These are phyloP conservation scores for Colletotrichum scovillei DNA, from an alignment of 2,329 filamentous ascomycete genomes.

Conservation along the genomic window DNA sequence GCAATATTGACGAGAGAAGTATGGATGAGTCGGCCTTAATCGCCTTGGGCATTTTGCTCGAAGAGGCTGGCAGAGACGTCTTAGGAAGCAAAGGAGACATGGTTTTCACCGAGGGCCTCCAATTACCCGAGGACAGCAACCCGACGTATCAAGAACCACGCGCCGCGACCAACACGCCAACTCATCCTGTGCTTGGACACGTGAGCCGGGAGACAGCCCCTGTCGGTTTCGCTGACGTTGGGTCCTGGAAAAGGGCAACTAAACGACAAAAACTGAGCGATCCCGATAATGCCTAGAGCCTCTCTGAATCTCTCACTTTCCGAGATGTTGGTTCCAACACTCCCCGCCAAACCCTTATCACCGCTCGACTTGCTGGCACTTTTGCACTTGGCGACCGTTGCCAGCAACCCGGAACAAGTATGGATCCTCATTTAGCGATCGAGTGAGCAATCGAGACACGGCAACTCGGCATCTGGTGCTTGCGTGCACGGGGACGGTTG, in stretches of 20 bases:
- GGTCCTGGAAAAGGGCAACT: constrained; percentile 30
- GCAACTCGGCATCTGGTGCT: neutral
- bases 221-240: constrained; percentile 23
- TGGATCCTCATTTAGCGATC: neutral
- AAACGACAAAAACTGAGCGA: constrained; percentile 35
- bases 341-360: neutral
- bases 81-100: constrained; percentile 76
- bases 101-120: constrained; percentile 73
- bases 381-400: constrained; percentile 3
- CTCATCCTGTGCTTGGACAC: neutral
- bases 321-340: neutral
- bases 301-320: neutral
- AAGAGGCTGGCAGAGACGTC: constrained; percentile 72
- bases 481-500: neutral
- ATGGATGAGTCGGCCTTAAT: constrained; percentile 85
- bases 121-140: constrained; percentile 37
- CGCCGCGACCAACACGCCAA: neutral
- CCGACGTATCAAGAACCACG: neutral
- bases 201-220: neutral
- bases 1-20: constrained; percentile 63
- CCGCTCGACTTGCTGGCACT: neutral
- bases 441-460: neutral
- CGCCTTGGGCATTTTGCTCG: constrained; percentile 79
- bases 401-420: constrained; percentile 10
- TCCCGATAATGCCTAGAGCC: constrained; percentile 16